Base-by-base conservation (phyloP, 179 eudicot genomes). In the Corrigiola litoralis region DNA sequence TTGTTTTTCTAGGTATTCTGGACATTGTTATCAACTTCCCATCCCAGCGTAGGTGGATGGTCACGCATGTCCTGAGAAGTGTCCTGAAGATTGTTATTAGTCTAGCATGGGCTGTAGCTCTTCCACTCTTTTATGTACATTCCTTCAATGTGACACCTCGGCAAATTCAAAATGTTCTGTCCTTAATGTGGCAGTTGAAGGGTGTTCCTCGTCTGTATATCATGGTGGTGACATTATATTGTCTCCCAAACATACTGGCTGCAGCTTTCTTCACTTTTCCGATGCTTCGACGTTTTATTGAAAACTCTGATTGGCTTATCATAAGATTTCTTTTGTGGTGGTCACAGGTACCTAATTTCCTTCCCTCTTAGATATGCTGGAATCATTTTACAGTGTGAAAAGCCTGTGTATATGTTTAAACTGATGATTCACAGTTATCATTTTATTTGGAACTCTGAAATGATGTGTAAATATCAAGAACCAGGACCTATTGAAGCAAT, bases 231-330 rank as follows among this genome's bases (percentile, higher is more conserved):
- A 85, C 61, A 32, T 23, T 90, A 67, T 94, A 94, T 79, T 74
- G 81, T 73, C 78, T 88, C 14, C 97, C 99, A n/a, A 94, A 90
- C 76, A 57, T 88, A 65, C 76, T 94, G 72, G 83, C 92, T 44
- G 90, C 85, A 58, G 81, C 63, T 38, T 69, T 94, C 21, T 94
- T 94, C 79, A 58, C 88, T 57, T 94, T 94, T 57, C 99, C 97
- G 18, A 90, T 91, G 94, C 88, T 90, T 67, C 84, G 97, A 9
- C 95, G 97, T 31, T 91, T 86, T 82, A 85, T 95, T 72, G 99
- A 95, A 77, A 91, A 86, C 85, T 95, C 99, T 44, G 88, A 95
- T 72, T 91, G 96, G 96, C 95, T 72, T 66, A 86, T 95, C 61
- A 63, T 85, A 67, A 79, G 97, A 74, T 72, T 95, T 65, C 85